Conservation (phyloP, 83 land plant species). For the Diphasiastrum complanatum region DNA sequence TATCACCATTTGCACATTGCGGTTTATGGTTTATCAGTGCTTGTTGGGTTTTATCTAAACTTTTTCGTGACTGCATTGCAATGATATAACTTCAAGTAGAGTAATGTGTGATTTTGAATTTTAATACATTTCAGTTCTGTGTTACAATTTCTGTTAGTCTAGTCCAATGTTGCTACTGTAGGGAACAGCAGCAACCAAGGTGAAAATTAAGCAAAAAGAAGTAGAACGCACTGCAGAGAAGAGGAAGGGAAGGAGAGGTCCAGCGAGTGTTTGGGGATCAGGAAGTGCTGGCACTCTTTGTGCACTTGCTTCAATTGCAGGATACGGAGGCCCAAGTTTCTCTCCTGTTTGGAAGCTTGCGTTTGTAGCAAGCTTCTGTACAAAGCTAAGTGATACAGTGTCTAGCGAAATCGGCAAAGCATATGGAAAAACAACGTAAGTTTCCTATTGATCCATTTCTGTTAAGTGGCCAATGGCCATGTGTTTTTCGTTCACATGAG, state of each 20-base stretch:
- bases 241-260: slow-evolving; percentile 83
- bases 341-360: slow-evolving; percentile 62
- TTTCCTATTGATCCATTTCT: not conserved
- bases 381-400: slow-evolving; percentile 87
- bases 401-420: slow-evolving; percentile 97
- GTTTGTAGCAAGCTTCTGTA: slow-evolving; percentile 89
- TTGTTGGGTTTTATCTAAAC: no score
- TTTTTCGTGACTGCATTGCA: no score
- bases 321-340: slow-evolving; percentile 47
- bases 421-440: slow-evolving; percentile 86
- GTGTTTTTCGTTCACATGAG: no score
- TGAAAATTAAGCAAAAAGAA: slow-evolving; percentile 79
- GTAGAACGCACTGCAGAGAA: slow-evolving; percentile 84
- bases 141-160: no score
- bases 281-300: slow-evolving; percentile 82
- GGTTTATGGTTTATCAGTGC: no score
- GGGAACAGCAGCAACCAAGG: slow-evolving; percentile 81
- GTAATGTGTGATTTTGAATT: no score
- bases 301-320: slow-evolving; percentile 53
- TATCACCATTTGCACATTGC: no score
- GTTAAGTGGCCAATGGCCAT: no score
- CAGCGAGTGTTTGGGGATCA: slow-evolving; percentile 89
- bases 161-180: no score
- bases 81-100: no score
- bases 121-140: no score